Conservation (phyloP, 129 eudicot species). For the Glebionis coronaria region DNA sequence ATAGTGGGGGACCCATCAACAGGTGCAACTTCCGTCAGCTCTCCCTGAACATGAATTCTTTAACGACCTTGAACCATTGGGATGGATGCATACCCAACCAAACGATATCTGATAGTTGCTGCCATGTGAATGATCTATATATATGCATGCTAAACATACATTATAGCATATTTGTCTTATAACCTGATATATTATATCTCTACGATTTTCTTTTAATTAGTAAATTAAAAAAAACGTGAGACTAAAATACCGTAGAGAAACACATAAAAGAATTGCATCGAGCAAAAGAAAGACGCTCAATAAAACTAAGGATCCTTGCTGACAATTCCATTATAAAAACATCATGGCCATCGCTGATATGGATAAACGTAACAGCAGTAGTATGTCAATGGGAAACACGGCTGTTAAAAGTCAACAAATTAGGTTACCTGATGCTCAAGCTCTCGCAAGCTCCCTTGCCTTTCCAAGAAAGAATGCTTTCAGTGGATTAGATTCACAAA, state of each 20-base stretch:
- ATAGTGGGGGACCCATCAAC: no score
- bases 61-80: no score
- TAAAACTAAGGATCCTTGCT: conserved; percentile 47
- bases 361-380: conserved; percentile 50
- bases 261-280: conserved; percentile 56
- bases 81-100: no score
- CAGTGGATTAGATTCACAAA: conserved; percentile 54
- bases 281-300: conserved; percentile 53
- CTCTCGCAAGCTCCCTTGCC: conserved; percentile 37
- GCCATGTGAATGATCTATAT: no score
- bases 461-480: conserved; percentile 40
- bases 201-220: no score
- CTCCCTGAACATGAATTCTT: no score
- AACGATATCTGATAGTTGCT: no score
- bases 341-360: conserved; percentile 50
- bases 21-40: no score
- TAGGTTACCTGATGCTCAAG: conserved; percentile 43
- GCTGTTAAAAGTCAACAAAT: conserved; percentile 34
- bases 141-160: no score
- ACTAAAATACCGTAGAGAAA: conserved; percentile 69
- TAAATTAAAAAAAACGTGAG: no score
- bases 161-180: no score
- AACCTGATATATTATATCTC: no score
- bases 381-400: conserved; percentile 12
- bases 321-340: conserved; percentile 48